Base-by-base conservation (phyloP, 495 filamentous ascomycete species). In the Lasiosphaeriaceae sp. region DNA sequence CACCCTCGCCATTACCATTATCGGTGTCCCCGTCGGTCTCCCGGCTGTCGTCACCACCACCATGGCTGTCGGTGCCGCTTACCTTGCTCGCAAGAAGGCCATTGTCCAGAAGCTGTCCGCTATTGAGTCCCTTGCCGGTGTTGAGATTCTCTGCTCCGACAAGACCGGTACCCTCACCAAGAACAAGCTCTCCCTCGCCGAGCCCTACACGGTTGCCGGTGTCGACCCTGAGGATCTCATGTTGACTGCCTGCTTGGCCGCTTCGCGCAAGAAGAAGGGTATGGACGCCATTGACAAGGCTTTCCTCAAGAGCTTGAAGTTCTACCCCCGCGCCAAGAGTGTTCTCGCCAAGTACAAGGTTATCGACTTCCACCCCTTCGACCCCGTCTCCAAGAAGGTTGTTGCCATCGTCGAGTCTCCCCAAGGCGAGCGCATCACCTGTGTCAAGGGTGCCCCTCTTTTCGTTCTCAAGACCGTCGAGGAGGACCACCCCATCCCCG, bases 81-180 rank as follows among this genome's bases (percentile, higher is more conserved):
- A 96, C 72, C 81, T 96, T 58, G 92, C 92, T 55, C 92, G 90
- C 77, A 94, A 95, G 79, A 90, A 95, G 76, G 92, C 92, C 26
- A 96, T 96, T 66, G 92, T 96, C 65, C 92, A 96, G 78, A 96
- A 96, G 79, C 83, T 96, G 51, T 92, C 89, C 45, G 92, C 92
- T 52, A 96, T 96, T 58, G 92, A 96, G 76, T 96, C 92, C 21
- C 77, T 96, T 54, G 92, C 92, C 65, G 92, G 90, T 80, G 92
- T 96, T 55, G 90, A 96, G 77, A 95, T 96, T 71, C 85, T 96
- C 59, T 97, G 92, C 81, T 97, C 92, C 44, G 92, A 97, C 78
- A 97, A 97, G 81, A 96, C 90, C 50, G 90, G 90, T 86, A 95
- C 86, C 55, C 74, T 96, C 59, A 96, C 91, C 65, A 92, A 91